A percentile compares a stretch with the other conserved stretches of the same genome.
phyloP scores from a whole-genome alignment of 352 stramenopile genomes.

The Globisporangium cylindrosporum region DNA sequence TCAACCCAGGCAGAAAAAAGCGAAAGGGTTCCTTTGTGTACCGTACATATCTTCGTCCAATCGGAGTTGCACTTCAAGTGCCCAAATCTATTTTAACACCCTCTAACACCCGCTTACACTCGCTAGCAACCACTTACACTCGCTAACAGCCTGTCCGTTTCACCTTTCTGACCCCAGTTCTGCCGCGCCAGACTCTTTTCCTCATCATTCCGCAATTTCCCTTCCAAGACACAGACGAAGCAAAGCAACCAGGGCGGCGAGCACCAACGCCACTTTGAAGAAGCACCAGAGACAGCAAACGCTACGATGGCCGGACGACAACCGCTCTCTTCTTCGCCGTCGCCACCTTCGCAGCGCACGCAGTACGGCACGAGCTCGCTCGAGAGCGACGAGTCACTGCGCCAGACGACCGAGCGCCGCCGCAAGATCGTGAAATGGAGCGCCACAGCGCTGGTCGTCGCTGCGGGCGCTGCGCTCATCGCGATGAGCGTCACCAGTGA shows the following conservation, averaged over 20 bases:
- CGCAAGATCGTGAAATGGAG: constrained; percentile 25
- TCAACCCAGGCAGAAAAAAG: neutral
- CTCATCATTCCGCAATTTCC: constrained; percentile 3
- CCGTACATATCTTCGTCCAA: neutral
- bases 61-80: neutral
- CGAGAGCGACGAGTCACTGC: constrained; percentile 19
- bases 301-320: neutral
- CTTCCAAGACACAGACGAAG: neutral
- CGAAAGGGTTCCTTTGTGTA: neutral
- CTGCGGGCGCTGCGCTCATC: constrained; percentile 26
- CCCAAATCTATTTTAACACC: neutral
- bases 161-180: neutral
- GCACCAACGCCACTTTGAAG: neutral
- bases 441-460: constrained; percentile 26
- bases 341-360: constrained; percentile 9
- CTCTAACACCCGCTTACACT: neutral
- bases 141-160: neutral
- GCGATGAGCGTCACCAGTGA: constrained; percentile 14
- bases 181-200: neutral
- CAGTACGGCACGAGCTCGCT: constrained; percentile 31
- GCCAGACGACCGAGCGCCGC: constrained; percentile 20
- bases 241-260: neutral
- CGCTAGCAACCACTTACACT: neutral
- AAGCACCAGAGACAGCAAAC: neutral
- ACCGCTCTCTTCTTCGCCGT: neutral